Conservation (phyloP, 257 asterid species). For the Solanum paucissectum region DNA sequence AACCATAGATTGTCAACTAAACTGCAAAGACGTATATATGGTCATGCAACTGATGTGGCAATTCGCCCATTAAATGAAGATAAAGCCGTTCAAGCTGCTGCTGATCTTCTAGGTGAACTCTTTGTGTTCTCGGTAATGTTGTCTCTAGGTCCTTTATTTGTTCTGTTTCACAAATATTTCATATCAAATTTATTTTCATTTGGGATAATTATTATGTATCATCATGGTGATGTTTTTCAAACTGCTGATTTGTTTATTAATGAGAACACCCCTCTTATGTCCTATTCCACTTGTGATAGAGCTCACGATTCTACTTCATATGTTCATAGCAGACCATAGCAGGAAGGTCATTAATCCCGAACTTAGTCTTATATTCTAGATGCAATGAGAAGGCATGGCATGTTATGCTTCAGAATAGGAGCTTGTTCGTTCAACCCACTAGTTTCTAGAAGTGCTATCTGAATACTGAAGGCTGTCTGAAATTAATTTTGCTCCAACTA, state of each 20-base stretch:
- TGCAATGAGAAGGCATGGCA: neutral
- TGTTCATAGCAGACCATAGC: neutral
- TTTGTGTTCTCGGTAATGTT: constrained; percentile 56
- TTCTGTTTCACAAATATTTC: neutral
- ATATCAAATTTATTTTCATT: neutral
- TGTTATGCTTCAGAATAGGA: neutral
- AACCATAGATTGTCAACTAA: constrained; percentile 69
- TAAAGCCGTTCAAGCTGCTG: constrained; percentile 87
- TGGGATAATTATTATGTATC: neutral
- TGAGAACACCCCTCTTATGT: neutral
- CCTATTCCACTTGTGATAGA: neutral
- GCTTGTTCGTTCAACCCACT: neutral
- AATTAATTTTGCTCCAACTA: neutral
- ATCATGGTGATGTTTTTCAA: neutral
- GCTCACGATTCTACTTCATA: neutral
- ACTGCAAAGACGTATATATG: constrained; percentile 71
- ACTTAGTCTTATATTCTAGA: neutral
- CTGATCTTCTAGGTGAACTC: constrained; percentile 77
- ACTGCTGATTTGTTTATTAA: neutral
- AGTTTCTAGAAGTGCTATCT: neutral
- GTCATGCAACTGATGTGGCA: constrained; percentile 64
- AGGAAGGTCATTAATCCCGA: neutral
- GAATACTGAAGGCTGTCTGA: neutral
- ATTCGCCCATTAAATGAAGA: constrained; percentile 89
- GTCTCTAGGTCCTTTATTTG: neutral